Evolutionary conservation across 495 filamentous ascomycete species (phyloP).

Genomic region (Trichoderma reesei): DNA sequence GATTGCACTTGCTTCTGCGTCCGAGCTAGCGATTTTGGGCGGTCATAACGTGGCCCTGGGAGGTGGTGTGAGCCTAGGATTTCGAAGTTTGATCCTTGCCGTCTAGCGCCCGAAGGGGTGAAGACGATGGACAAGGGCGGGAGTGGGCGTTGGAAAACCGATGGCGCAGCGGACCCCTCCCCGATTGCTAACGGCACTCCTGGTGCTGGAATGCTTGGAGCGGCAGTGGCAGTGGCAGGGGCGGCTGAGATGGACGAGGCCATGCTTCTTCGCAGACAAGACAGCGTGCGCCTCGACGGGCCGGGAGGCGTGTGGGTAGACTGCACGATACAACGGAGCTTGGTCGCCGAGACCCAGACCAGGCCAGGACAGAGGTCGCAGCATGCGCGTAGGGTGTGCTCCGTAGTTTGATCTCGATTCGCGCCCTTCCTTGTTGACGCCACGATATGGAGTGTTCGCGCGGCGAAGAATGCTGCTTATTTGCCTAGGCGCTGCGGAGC

Average conservation of each 20-base stretch:
- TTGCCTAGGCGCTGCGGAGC: slow-evolving; percentile 4
- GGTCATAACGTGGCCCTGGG: neutral
- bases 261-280: neutral
- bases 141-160: neutral
- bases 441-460: slow-evolving; percentile 3
- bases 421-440: slow-evolving; percentile 2
- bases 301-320: neutral
- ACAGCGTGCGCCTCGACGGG: too few species aligned
- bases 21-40: neutral
- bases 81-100: neutral
- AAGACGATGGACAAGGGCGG: slow-evolving; percentile 1
- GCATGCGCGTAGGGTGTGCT: neutral
- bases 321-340: neutral
- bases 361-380: neutral
- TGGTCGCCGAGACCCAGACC: neutral
- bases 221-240: neutral
- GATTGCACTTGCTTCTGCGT: slow-evolving; percentile 8
- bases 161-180: neutral
- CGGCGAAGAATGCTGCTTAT: neutral
- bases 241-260: neutral
- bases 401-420: slow-evolving; percentile 7
- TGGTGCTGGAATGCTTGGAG: slow-evolving; percentile 2
- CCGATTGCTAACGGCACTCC: neutral
- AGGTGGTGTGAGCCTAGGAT: neutral
- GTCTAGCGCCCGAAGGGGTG: neutral